These are phyloP conservation scores for Carnegiea gigantea DNA, from an alignment of 179 eudicot species.

Conservation along the genomic window DNA sequence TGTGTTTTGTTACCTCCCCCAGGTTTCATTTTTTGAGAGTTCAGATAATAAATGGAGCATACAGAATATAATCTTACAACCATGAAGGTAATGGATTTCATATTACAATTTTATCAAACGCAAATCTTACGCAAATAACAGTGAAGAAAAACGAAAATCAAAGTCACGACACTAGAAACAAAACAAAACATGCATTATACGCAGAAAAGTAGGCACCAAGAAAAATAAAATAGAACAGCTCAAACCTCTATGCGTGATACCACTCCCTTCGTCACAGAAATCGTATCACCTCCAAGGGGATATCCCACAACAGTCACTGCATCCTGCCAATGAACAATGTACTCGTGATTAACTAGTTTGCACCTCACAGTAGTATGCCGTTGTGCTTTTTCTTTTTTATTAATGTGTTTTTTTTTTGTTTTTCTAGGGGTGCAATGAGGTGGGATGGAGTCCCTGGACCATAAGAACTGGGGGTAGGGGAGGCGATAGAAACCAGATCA, in stretches of 20 bases:
- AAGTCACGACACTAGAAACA: background rate
- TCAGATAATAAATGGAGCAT: background rate
- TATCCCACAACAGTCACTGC: slow-evolving; percentile 95
- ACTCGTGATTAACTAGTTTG: slow-evolving; percentile 20
- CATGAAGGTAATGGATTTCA: background rate
- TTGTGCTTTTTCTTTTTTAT: background rate
- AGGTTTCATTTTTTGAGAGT: background rate
- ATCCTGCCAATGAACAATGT: slow-evolving; percentile 56
- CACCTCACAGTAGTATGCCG: background rate
- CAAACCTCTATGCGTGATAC: slow-evolving; percentile 97
- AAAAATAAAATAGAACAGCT: background rate
- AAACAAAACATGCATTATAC: background rate
- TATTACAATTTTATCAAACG: background rate
- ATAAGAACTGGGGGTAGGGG: background rate
- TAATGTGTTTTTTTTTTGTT: background rate
- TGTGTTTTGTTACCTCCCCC: background rate
- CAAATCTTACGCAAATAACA: background rate
- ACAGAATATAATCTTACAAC: background rate
- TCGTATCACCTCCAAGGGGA: slow-evolving; percentile 99
- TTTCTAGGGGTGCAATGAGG: background rate
- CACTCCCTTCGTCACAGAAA: slow-evolving; percentile 97
- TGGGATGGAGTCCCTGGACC: background rate
- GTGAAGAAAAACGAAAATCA: background rate
- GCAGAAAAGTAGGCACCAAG: slow-evolving; percentile 1
- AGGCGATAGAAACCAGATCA: background rate